Base-by-base conservation (phyloP, 176 grass and related monocot genomes). In the Areca catechu region DNA sequence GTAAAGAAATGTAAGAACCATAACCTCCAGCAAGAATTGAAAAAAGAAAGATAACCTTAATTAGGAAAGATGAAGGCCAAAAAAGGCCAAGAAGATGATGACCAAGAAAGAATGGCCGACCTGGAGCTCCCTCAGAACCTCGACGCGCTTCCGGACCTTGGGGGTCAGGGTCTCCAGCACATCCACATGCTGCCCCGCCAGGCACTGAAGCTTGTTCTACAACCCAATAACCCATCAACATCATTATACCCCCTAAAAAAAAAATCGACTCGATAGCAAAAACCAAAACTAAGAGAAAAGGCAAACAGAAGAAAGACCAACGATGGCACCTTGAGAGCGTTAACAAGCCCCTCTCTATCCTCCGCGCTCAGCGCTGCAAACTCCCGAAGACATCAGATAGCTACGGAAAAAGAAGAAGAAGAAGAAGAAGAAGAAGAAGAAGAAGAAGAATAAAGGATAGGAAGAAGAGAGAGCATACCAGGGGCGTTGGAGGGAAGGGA, bases 311-410 rank as follows among this genome's bases (percentile, higher is more conserved):
- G 22, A 9, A 16, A 28, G 3, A 4, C 15, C 17, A 27, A 62
- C 22, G 27, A 72, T 21, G 7, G n/a, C 69, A 72, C 69, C 69
- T 72, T 72, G 16, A 72, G 58, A 62, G 58, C 58, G 50, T 72
- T 62, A 58, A 72, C 69, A 18, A 72, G 69, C 23, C 69, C 69
- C 21, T 22, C 69, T 48, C 69, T 49, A 52, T 71, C 69, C 58
- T 62, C 69, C 49, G 49, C 58, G 57, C 57, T 62, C 58, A 72
- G 25, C 34, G 57, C 69, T 72, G 58, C 49, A 29, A 51, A 5
- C 19, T 7, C 15, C 22, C 49, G 30, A 22, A 63, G 16, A 15
- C 69, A 29, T 62, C 16, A 72, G 69, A 54, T 17, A 54, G 7
- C 1, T 12, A 23, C 7, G 16, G 22, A 14, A 70, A 19, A 58